phyloP scores from a whole-genome alignment of 2,329 filamentous ascomycete species.

The Dendryphion nanum region DNA sequence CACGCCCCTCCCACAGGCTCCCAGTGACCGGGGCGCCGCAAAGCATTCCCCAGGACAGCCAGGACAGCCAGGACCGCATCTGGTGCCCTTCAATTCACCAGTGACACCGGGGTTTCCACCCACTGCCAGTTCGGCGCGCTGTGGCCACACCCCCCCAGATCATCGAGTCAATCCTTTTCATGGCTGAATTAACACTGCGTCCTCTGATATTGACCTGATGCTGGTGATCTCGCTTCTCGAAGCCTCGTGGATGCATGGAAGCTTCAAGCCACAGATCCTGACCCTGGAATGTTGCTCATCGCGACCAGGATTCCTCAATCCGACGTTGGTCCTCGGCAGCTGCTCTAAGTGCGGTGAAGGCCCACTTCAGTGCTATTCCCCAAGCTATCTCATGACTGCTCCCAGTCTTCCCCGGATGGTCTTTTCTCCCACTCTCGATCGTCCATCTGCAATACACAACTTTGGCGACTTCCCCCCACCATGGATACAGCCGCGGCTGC shows the following conservation, averaged over 20 bases:
- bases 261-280: conserved; percentile 35
- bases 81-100: no score
- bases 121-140: no score
- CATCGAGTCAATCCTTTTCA: conserved; percentile 27
- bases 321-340: conserved; percentile 32
- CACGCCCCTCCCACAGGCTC: conserved; percentile 3
- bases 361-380: conserved; percentile 31
- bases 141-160: conserved; percentile 17
- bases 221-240: conserved; percentile 39
- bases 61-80: no score
- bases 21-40: no score
- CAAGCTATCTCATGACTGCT: conserved; percentile 36
- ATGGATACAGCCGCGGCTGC: conserved; percentile 30
- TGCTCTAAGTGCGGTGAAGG: conserved; percentile 28
- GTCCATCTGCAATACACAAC: conserved; percentile 4
- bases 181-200: conserved; percentile 28
- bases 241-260: conserved; percentile 38
- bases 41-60: no score
- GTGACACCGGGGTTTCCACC: no score
- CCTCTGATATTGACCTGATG: conserved; percentile 29
- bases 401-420: conserved; percentile 20
- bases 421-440: conserved; percentile 6
- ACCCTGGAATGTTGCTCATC: conserved; percentile 26
- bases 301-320: conserved; percentile 25
- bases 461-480: conserved; percentile 9